Conservation (phyloP, 2,329 filamentous ascomycete species). For the Penicillium glabrum region DNA sequence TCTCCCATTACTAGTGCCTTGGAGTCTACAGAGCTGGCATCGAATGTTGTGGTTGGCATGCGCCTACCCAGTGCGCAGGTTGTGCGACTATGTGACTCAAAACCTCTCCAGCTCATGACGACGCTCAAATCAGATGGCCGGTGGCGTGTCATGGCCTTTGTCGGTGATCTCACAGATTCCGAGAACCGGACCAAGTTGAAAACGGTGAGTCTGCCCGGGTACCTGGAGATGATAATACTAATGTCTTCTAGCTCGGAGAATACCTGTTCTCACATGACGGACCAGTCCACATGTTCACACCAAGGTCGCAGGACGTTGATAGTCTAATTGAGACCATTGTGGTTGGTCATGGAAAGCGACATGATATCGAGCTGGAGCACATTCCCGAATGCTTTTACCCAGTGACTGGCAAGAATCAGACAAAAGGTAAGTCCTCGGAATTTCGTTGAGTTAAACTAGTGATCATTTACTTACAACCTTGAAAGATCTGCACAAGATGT, state of each 20-base stretch:
- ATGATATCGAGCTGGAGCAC: constrained; percentile 50
- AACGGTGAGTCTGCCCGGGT: constrained; percentile 34
- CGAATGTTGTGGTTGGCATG: constrained; percentile 47
- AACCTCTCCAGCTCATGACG: constrained; percentile 52
- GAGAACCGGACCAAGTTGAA: constrained; percentile 31
- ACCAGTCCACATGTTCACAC: constrained; percentile 46
- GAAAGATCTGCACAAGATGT: constrained; percentile 60
- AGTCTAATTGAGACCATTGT: constrained; percentile 59
- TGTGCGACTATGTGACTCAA: constrained; percentile 60
- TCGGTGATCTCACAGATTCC: constrained; percentile 42
- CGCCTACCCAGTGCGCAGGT: constrained; percentile 57
- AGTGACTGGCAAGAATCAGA: constrained; percentile 54
- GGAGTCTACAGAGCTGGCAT: constrained; percentile 37
- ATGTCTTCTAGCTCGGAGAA: constrained; percentile 33
- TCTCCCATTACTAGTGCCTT: constrained; percentile 47
- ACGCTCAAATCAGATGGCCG: constrained; percentile 54
- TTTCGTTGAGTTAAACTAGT: background rate
- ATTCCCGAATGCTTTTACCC: constrained; percentile 61
- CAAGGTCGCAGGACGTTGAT: constrained; percentile 47
- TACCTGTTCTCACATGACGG: constrained; percentile 44
- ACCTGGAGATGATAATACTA: background rate
- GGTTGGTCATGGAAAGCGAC: constrained; percentile 52
- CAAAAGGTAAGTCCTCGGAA: constrained; percentile 48
- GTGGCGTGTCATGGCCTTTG: constrained; percentile 54
- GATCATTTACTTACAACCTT: background rate